A percentile compares a stretch with the other conserved stretches of the same genome.
These are phyloP conservation scores for Tetrapisispora pingtungensis DNA, from an alignment of 805 yeast species.

Conservation along the genomic window DNA sequence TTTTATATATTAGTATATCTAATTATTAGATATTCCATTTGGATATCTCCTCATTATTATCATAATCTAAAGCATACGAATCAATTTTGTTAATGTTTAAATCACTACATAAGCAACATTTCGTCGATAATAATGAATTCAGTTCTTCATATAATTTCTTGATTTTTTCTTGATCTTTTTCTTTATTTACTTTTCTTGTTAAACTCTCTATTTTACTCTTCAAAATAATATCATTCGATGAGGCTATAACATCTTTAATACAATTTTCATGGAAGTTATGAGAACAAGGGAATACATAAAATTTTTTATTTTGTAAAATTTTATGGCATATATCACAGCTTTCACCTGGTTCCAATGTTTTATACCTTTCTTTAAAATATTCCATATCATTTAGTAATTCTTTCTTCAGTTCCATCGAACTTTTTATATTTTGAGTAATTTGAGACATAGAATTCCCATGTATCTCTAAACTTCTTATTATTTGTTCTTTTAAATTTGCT, in stretches of 20 bases:
- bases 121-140: constrained; percentile 48
- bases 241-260: constrained; percentile 48
- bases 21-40: constrained; percentile 39
- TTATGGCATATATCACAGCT: constrained; percentile 66
- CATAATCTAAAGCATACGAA: constrained; percentile 38
- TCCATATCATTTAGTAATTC: constrained; percentile 53
- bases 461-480: constrained; percentile 66
- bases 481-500: constrained; percentile 74
- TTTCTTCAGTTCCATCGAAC: constrained; percentile 51
- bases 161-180: constrained; percentile 20
- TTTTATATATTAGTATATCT: no score
- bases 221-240: constrained; percentile 56
- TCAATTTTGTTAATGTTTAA: constrained; percentile 61
- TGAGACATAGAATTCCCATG: constrained; percentile 58
- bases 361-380: constrained; percentile 43
- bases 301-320: constrained; percentile 61
- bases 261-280: constrained; percentile 90
- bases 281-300: constrained; percentile 77
- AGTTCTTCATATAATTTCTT: constrained; percentile 54
- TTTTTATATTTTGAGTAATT: constrained; percentile 65
- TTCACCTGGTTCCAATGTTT: constrained; percentile 71
- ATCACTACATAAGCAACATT: constrained; percentile 73
- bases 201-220: constrained; percentile 48
- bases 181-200: constrained; percentile 19
- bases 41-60: constrained; percentile 32